Conservation (phyloP, 768 basidiomycete species). For the Clitopilus passeckerianus region DNA sequence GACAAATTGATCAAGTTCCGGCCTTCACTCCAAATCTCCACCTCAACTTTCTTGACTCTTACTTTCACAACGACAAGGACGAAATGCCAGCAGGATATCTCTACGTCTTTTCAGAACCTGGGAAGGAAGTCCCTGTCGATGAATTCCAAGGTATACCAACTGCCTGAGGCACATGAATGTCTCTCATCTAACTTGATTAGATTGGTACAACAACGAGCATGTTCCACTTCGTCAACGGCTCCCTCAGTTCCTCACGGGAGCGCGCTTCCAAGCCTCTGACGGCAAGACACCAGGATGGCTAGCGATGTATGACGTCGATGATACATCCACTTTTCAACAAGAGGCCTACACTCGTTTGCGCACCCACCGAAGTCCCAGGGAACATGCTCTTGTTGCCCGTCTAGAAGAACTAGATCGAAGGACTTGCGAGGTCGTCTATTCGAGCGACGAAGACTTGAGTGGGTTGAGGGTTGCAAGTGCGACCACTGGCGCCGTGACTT, state of each 20-base stretch:
- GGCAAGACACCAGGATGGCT: constrained; percentile 34
- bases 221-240: constrained; percentile 44
- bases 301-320: constrained; percentile 45
- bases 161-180: not conserved
- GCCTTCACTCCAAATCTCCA: not conserved
- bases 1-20: not conserved
- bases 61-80: not conserved
- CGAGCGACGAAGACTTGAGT: constrained; percentile 24
- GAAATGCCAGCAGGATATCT: constrained; percentile 40
- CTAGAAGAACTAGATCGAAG: constrained; percentile 41
- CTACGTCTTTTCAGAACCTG: constrained; percentile 43
- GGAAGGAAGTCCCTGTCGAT: constrained; percentile 30
- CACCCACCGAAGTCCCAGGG: constrained; percentile 37
- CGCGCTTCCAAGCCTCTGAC: constrained; percentile 37
- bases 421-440: constrained; percentile 27
- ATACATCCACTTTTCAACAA: constrained; percentile 32
- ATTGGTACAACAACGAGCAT: constrained; percentile 57
- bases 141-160: constrained; percentile 41
- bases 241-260: constrained; percentile 41
- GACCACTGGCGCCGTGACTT: constrained; percentile 24
- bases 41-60: not conserved
- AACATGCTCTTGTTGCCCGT: constrained; percentile 32
- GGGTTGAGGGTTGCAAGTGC: constrained; percentile 20
- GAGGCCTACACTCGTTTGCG: constrained; percentile 39
- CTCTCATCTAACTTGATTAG: constrained; percentile 13